Evolutionary conservation across 805 yeast genomes (phyloP).

Genomic region (Sungouiozyma intestinalis): DNA sequence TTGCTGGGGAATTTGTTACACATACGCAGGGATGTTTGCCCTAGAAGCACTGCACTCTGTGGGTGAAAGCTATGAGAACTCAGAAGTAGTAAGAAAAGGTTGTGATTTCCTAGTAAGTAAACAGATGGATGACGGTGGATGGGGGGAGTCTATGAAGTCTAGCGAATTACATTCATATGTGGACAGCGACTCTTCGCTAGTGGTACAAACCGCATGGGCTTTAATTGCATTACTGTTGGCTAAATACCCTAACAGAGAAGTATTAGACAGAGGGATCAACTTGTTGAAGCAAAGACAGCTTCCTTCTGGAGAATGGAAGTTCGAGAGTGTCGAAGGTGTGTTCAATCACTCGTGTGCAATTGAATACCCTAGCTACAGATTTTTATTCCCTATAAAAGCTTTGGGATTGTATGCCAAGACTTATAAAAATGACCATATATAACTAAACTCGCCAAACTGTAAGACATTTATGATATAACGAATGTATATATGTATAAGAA

Average conservation of each 20-base stretch:
- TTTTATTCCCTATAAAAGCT: constrained; percentile 85
- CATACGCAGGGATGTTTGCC: constrained; percentile 98
- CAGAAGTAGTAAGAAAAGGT: constrained; percentile 54
- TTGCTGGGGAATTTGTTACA: constrained; percentile 93
- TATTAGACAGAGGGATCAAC: constrained; percentile 52
- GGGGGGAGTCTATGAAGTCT: constrained; percentile 93
- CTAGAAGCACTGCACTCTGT: constrained; percentile 77
- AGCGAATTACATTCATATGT: constrained; percentile 75
- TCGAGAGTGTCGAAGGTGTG: constrained; percentile 86
- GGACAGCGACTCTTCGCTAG: constrained; percentile 48
- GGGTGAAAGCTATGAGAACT: constrained; percentile 51
- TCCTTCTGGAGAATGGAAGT: constrained; percentile 72
- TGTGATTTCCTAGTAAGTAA: constrained; percentile 74
- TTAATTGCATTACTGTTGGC: constrained; percentile 72
- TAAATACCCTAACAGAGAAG: constrained; percentile 58
- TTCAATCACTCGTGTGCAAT: constrained; percentile 91
- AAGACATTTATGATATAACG: no score
- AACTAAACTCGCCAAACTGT: background rate
- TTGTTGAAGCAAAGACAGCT: constrained; percentile 59
- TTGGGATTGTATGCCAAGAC: constrained; percentile 54
- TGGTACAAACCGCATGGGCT: constrained; percentile 93
- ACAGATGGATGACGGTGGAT: constrained; percentile 86
- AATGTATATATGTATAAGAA: no score
- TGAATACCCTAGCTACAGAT: constrained; percentile 90
- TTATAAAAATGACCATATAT: constrained; percentile 2